A percentile compares a stretch with the other conserved stretches of the same genome.
Conservation (phyloP, 768 basidiomycete species). For the Trichaptum fuscoviolaceum region DNA sequence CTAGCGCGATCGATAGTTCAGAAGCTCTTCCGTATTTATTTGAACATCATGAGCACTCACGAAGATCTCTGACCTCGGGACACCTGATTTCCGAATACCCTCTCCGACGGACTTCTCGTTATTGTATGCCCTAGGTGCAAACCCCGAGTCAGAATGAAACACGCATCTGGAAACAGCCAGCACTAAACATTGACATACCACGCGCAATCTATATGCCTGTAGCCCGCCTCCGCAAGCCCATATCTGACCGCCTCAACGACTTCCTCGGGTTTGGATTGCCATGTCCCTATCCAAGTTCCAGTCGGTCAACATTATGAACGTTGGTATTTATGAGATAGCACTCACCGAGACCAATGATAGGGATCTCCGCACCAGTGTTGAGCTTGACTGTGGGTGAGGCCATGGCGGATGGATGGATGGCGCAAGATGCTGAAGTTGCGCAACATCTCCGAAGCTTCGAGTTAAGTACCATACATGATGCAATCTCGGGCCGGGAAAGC, state of each 20-base stretch:
- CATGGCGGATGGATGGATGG: slow-evolving; percentile 19
- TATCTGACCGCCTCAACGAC: slow-evolving; percentile 65
- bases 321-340: slow-evolving; percentile 12
- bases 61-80: slow-evolving; percentile 70
- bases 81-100: slow-evolving; percentile 71
- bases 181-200: slow-evolving; percentile 27
- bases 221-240: slow-evolving; percentile 70
- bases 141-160: slow-evolving; percentile 7
- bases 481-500: not conserved
- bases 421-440: too few relatives aligned
- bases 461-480: not conserved
- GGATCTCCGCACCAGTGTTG: slow-evolving; percentile 54
- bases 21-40: not conserved
- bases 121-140: slow-evolving; percentile 45
- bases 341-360: slow-evolving; percentile 42
- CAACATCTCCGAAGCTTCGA: not conserved
- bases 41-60: slow-evolving; percentile 29
- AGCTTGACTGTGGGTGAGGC: slow-evolving; percentile 47
- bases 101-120: slow-evolving; percentile 84
- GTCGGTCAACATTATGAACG: too few relatives aligned
- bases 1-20: slow-evolving; percentile 26
- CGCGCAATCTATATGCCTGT: slow-evolving; percentile 74
- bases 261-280: slow-evolving; percentile 73
- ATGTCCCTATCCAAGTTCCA: slow-evolving; percentile 52
- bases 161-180: slow-evolving; percentile 1